These are phyloP conservation scores for Monosporascus sp. DNA, from an alignment of 2,329 filamentous ascomycete genomes.

Conservation along the genomic window DNA sequence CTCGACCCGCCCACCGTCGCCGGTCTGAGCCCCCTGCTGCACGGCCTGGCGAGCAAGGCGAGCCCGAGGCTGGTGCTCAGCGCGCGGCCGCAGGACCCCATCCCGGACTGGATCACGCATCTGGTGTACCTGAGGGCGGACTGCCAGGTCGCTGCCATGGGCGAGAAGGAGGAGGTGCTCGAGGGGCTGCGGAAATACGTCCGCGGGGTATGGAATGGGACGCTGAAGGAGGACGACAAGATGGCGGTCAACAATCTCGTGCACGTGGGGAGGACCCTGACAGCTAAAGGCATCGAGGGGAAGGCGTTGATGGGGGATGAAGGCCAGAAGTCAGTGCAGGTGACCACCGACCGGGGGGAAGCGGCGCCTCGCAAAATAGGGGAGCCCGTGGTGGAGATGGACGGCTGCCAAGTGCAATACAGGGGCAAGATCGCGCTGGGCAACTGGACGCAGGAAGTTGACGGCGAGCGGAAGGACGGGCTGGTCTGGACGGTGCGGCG, in stretches of 20 bases:
- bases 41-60: conserved; percentile 58
- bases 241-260: conserved; percentile 42
- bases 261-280: conserved; percentile 45
- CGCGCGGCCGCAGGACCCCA: conserved; percentile 75
- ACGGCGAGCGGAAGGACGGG: conserved; percentile 50
- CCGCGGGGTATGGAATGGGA: conserved; percentile 38
- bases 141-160: conserved; percentile 60
- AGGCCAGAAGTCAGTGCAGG: conserved; percentile 10
- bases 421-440: conserved; percentile 72
- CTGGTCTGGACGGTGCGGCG: conserved; percentile 77
- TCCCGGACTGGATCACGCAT: conserved; percentile 90
- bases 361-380: conserved; percentile 33
- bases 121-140: conserved; percentile 65
- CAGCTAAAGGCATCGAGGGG: conserved; percentile 32
- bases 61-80: conserved; percentile 71
- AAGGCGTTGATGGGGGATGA: conserved; percentile 27
- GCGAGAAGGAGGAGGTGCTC: conserved; percentile 58
- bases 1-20: conserved; percentile 78
- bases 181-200: conserved; percentile 44
- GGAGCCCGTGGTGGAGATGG: conserved; percentile 79
- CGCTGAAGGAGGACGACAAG: conserved; percentile 38
- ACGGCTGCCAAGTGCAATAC: conserved; percentile 77
- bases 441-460: conserved; percentile 62
- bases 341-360: conserved; percentile 9
- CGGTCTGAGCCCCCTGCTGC: conserved; percentile 65